Conservation (phyloP, 2,329 filamentous ascomycete genomes). For the Ophiocordyceps polyrhachis-furcata region DNA sequence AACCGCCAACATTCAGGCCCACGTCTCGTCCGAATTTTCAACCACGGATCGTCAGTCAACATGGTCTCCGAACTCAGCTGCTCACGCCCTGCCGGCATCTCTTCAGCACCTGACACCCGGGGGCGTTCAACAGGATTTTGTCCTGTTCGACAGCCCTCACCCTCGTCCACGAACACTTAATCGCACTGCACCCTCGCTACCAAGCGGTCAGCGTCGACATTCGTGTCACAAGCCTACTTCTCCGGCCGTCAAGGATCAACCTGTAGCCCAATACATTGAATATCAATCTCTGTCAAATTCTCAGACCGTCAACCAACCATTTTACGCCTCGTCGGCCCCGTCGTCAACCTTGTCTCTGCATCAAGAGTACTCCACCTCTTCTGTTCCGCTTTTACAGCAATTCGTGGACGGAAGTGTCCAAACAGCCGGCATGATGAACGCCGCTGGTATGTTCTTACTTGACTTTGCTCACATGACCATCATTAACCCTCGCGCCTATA, state of each 20-base stretch:
- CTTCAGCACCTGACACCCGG: conserved; percentile 33
- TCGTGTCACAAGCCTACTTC: conserved; percentile 21
- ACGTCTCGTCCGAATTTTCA: conserved; percentile 53
- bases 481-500: conserved; percentile 13
- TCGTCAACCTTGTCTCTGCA: conserved; percentile 37
- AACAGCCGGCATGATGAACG: conserved; percentile 25
- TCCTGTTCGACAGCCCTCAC: conserved; percentile 47
- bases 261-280: conserved; percentile 39
- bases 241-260: conserved; percentile 32
- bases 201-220: conserved; percentile 22
- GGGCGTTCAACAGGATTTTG: conserved; percentile 50
- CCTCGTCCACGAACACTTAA: conserved; percentile 16
- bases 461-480: not conserved
- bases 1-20: conserved; percentile 41
- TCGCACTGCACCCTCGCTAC: conserved; percentile 19
- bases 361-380: conserved; percentile 34
- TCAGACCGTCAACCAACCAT: conserved; percentile 35
- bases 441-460: conserved; percentile 15
- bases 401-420: conserved; percentile 30
- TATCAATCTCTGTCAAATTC: conserved; percentile 34
- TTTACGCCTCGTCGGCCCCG: conserved; percentile 50
- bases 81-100: conserved; percentile 37
- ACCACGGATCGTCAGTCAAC: conserved; percentile 65
- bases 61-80: conserved; percentile 59
- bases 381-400: conserved; percentile 54